Conservation (phyloP, 371 early-diverging fungal species). For the Mucor indicus region DNA sequence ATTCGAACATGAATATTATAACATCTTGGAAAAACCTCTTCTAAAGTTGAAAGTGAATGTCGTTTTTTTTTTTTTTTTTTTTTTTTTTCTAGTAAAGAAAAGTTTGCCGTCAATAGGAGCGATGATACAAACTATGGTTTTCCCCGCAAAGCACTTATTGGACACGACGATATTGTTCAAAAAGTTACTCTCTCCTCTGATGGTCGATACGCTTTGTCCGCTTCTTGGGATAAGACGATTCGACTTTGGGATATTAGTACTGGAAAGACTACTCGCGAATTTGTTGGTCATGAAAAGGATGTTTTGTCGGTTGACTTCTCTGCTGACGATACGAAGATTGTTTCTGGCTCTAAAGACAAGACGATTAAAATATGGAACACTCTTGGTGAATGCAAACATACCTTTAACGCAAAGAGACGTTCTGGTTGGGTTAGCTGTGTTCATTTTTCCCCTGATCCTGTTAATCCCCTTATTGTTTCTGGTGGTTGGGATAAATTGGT, state of each 20-base stretch:
- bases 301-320: constrained; percentile 98
- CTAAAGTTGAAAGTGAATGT: too few species aligned
- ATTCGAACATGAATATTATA: too few species aligned
- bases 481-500: constrained; percentile 99
- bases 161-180: constrained; percentile 98
- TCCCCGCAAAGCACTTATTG: constrained; percentile 83
- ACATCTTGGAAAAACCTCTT: too few species aligned
- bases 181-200: constrained; percentile 97
- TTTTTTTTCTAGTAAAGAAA: too few species aligned
- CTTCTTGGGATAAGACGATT: constrained; percentile 98
- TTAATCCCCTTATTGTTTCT: constrained; percentile 95
- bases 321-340: constrained; percentile 98
- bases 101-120: too few species aligned
- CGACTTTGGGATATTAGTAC: constrained; percentile 96
- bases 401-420: constrained; percentile 92
- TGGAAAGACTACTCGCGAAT: constrained; percentile 91
- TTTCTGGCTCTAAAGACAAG: constrained; percentile 97
- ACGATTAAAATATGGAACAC: constrained; percentile 99
- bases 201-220: constrained; percentile 95
- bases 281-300: constrained; percentile 96
- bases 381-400: constrained; percentile 98
- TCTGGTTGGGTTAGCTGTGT: constrained; percentile 98
- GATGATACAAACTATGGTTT: constrained; percentile 91
- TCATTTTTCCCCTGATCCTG: constrained; percentile 97
- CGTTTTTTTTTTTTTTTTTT: too few species aligned